Percentiles rank a stretch among this genome's conserved stretches.
These are phyloP conservation scores for Phyllostachys edulis DNA, from an alignment of 176 grass and related monocot species.

Conservation along the genomic window DNA sequence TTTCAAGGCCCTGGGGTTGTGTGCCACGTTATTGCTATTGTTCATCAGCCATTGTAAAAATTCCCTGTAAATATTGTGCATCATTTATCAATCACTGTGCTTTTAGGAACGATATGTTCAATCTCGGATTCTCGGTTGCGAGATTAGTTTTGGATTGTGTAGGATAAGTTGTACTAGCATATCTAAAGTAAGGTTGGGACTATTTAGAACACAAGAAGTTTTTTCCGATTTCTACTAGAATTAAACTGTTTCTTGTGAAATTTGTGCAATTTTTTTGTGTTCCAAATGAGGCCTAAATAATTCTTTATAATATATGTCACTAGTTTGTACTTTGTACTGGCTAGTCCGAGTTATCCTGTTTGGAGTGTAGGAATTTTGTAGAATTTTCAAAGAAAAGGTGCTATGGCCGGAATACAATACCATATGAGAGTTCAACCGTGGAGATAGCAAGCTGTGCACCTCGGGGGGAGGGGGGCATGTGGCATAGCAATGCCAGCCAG, in stretches of 20 bases:
- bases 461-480: too few species aligned
- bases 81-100: not conserved
- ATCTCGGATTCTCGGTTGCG: not conserved
- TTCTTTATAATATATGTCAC: not conserved
- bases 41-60: conserved; percentile 7
- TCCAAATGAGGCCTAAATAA: not conserved
- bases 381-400: not conserved
- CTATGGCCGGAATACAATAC: too few species aligned
- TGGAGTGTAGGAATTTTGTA: not conserved
- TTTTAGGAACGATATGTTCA: not conserved
- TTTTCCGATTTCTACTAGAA: too few species aligned
- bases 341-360: not conserved
- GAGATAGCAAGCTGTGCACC: too few species aligned
- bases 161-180: not conserved
- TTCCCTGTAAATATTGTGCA: not conserved
- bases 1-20: conserved; percentile 20
- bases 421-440: too few species aligned
- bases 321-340: not conserved
- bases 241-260: too few species aligned
- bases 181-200: not conserved
- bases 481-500: too few species aligned
- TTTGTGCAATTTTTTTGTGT: too few species aligned
- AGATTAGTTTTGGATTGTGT: not conserved
- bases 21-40: conserved; percentile 36
- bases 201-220: too few species aligned